These are phyloP conservation scores for Cardamine occulta DNA, from an alignment of 345 rosid genomes.

Conservation along the genomic window DNA sequence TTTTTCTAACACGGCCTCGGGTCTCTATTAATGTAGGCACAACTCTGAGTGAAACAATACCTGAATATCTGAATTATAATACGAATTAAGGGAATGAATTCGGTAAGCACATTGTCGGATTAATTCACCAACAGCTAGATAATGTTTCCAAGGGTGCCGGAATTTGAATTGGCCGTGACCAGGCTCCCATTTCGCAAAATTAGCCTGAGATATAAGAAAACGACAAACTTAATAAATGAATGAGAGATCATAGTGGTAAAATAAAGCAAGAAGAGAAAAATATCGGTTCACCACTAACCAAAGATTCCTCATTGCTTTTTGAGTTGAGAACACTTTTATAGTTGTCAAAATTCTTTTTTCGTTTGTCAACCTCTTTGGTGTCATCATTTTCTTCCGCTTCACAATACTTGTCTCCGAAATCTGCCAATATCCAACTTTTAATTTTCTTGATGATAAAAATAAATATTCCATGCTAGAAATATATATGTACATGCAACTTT, in stretches of 20 bases:
- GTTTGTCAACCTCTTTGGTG: slow-evolving; percentile 39
- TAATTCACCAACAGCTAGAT: slow-evolving; percentile 55
- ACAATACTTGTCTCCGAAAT: slow-evolving; percentile 62
- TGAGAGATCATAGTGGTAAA: slow-evolving; percentile 6
- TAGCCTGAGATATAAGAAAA: slow-evolving; percentile 55
- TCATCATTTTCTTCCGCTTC: slow-evolving; percentile 36
- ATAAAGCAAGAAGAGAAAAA: slow-evolving; percentile 11
- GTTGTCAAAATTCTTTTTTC: slow-evolving; percentile 48
- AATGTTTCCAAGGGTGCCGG: slow-evolving; percentile 80
- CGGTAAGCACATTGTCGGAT: slow-evolving; percentile 65
- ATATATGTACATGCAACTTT: background rate
- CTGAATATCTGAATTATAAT: slow-evolving; percentile 49
- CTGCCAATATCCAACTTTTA: slow-evolving; percentile 44
- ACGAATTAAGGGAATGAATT: slow-evolving; percentile 64
- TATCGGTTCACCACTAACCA: slow-evolving; percentile 54
- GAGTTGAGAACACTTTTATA: slow-evolving; percentile 65
- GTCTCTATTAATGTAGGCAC: no score
- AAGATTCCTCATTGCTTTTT: slow-evolving; percentile 64
- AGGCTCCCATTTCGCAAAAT: slow-evolving; percentile 90
- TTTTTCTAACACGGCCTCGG: background rate
- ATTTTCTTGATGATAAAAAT: slow-evolving; percentile 7
- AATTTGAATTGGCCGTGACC: slow-evolving; percentile 70
- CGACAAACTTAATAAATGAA: slow-evolving; percentile 13
- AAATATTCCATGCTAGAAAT: background rate
- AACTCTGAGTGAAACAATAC: slow-evolving; percentile 33